Percentiles rank a stretch among this genome's conserved stretches.
Evolutionary conservation across 176 grass and related monocot species (phyloP).

Genomic region (Luzula sylvatica): DNA sequence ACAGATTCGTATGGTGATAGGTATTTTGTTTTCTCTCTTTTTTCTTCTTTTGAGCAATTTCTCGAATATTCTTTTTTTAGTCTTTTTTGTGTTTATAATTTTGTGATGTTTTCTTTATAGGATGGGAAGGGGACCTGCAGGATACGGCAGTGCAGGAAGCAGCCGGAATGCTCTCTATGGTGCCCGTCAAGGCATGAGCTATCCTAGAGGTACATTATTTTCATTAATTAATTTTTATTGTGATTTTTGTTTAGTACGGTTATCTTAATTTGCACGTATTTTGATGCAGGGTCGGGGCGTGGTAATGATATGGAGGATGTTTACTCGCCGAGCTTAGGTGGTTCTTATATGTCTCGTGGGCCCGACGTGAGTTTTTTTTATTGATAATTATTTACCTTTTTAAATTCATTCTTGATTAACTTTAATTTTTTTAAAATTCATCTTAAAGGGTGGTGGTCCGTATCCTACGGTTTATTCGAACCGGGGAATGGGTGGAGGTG

Average conservation of each 20-base stretch:
- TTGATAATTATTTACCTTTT: background rate
- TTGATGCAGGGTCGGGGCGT: constrained; percentile 18
- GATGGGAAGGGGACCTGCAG: constrained; percentile 12
- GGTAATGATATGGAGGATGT: constrained; percentile 5
- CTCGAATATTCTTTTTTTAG: background rate
- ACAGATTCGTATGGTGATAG: constrained; percentile 7
- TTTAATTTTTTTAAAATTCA: background rate
- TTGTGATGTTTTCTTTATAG: constrained; percentile 3
- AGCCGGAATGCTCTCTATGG: constrained; percentile 6
- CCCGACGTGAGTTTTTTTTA: constrained; percentile 8
- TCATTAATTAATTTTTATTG: background rate
- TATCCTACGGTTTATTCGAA: constrained; percentile 18
- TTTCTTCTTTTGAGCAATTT: too few species aligned
- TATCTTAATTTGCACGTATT: background rate
- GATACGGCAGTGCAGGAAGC: background rate
- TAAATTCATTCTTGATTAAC: background rate
- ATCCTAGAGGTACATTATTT: constrained; percentile 13
- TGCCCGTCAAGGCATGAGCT: constrained; percentile 13
- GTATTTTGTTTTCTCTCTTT: background rate
- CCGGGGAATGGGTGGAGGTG: constrained; percentile 17
- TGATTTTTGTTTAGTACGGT: background rate
- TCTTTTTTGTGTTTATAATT: background rate
- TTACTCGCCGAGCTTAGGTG: constrained; percentile 17
- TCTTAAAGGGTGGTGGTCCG: constrained; percentile 4
- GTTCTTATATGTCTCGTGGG: constrained; percentile 10